Conservation (phyloP, 2,329 filamentous ascomycete species). For the Zymoseptoria pseudotritici region DNA sequence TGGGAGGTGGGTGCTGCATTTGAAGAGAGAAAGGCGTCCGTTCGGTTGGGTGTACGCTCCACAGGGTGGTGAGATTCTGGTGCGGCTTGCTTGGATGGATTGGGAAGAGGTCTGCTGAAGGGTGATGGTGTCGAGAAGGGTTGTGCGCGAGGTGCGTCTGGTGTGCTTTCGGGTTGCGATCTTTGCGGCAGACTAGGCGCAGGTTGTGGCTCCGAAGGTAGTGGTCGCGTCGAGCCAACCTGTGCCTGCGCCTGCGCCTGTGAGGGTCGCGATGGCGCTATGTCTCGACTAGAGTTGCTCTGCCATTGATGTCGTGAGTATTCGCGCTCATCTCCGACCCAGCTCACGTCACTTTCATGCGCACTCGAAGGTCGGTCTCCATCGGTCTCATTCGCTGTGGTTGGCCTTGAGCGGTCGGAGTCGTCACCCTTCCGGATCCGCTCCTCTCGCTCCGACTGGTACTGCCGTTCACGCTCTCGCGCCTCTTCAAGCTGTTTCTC, state of each 20-base stretch:
- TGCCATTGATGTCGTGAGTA: slow-evolving; percentile 54
- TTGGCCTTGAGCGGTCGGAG: slow-evolving; percentile 31
- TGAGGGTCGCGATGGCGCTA: slow-evolving; percentile 12
- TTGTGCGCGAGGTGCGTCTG: slow-evolving; percentile 17
- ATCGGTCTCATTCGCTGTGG: slow-evolving; percentile 19
- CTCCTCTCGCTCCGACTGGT: slow-evolving; percentile 54
- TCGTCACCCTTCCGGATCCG: slow-evolving; percentile 32
- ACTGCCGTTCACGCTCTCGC: slow-evolving; percentile 58
- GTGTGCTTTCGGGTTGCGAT: slow-evolving; percentile 17
- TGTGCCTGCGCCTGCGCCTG: slow-evolving; percentile 24
- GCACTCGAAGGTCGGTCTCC: slow-evolving; percentile 25
- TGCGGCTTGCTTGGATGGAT: slow-evolving; percentile 16
- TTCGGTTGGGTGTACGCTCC: slow-evolving; percentile 38
- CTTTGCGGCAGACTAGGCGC: slow-evolving; percentile 11
- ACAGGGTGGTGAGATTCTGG: slow-evolving; percentile 16
- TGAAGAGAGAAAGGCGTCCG: slow-evolving; percentile 51
- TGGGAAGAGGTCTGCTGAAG: slow-evolving; percentile 22
- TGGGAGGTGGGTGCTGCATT: slow-evolving; percentile 45
- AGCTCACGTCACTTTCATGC: slow-evolving; percentile 53
- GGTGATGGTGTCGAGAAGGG: slow-evolving; percentile 38
- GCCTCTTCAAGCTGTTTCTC: slow-evolving; percentile 65
- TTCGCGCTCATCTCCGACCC: slow-evolving; percentile 60
- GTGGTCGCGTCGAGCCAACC: slow-evolving; percentile 31
- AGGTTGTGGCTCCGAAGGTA: slow-evolving; percentile 17
- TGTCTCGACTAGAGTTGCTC: slow-evolving; percentile 23